A percentile compares a stretch with the other conserved stretches of the same genome.
Conservation (phyloP, 2,329 filamentous ascomycete genomes). For the Beauveria varroae region DNA sequence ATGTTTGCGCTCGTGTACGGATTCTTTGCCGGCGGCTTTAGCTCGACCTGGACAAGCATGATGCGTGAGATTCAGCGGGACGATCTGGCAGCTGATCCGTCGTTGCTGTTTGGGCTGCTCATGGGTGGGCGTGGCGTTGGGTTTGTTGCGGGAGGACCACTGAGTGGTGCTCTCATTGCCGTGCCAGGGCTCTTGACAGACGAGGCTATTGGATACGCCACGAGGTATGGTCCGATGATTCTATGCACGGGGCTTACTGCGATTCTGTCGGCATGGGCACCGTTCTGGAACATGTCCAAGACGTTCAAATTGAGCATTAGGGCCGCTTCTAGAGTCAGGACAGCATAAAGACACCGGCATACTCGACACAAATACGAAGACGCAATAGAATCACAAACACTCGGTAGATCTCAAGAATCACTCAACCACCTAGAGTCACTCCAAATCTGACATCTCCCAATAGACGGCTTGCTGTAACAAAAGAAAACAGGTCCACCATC, state of each 20-base stretch:
- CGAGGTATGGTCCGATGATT: slow-evolving; percentile 26
- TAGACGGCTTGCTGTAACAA: background rate
- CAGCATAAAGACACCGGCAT: background rate
- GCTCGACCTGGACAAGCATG: slow-evolving; percentile 51
- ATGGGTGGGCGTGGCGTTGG: slow-evolving; percentile 23
- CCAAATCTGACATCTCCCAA: background rate
- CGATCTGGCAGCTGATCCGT: slow-evolving; percentile 19
- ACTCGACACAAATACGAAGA: no score
- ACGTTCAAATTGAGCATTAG: background rate
- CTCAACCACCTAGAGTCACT: background rate
- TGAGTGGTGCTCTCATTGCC: slow-evolving; percentile 23
- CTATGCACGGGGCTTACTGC: slow-evolving; percentile 24
- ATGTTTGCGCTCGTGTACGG: slow-evolving; percentile 55
- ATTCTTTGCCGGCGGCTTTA: slow-evolving; percentile 56
- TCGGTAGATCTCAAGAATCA: no score
- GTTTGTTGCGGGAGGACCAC: slow-evolving; percentile 21
- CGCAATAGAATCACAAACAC: no score
- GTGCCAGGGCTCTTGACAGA: slow-evolving; percentile 17
- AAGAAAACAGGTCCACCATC: background rate
- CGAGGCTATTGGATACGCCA: slow-evolving; percentile 23
- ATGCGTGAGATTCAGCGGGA: slow-evolving; percentile 31
- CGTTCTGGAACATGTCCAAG: slow-evolving; percentile 27
- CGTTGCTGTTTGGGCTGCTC: slow-evolving; percentile 24
- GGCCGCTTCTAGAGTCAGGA: background rate
- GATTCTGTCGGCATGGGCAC: slow-evolving; percentile 23